Percentiles rank a stretch among this genome's conserved stretches.
Evolutionary conservation across 805 yeast genomes (phyloP).

Genomic region (Candida patagonica): DNA sequence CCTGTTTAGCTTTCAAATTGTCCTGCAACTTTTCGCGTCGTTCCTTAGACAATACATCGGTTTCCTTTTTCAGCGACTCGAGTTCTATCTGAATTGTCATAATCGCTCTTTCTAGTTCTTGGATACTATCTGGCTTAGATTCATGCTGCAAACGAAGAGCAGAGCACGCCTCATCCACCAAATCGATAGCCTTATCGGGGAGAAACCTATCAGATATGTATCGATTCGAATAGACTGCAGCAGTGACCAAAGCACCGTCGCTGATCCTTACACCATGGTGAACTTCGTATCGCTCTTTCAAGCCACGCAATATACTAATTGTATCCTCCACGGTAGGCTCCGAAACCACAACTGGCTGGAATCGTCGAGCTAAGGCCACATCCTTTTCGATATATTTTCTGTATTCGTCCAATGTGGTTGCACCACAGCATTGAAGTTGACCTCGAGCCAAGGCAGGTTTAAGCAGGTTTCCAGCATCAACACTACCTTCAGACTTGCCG

Average conservation of each 20-base stretch:
- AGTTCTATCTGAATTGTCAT: slow-evolving; percentile 94
- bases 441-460: slow-evolving; percentile 95
- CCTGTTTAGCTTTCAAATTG: slow-evolving; percentile 52
- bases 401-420: slow-evolving; percentile 91
- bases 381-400: slow-evolving; percentile 91
- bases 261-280: slow-evolving; percentile 95
- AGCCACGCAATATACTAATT: slow-evolving; percentile 82
- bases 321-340: slow-evolving; percentile 92
- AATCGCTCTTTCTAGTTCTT: slow-evolving; percentile 74
- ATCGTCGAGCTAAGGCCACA: slow-evolving; percentile 89
- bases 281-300: slow-evolving; percentile 89
- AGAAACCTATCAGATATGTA: slow-evolving; percentile 84
- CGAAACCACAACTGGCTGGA: slow-evolving; percentile 75
- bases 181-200: slow-evolving; percentile 95
- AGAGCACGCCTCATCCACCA: slow-evolving; percentile 96
- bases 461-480: slow-evolving; percentile 87
- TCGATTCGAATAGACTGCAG: slow-evolving; percentile 82
- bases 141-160: slow-evolving; percentile 91
- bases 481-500: slow-evolving; percentile 90
- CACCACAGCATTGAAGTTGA: slow-evolving; percentile 86
- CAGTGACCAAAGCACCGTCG: slow-evolving; percentile 88
- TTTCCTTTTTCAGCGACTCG: slow-evolving; percentile 88
- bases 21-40: slow-evolving; percentile 65
- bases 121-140: slow-evolving; percentile 91
- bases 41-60: slow-evolving; percentile 74